Evolutionary conservation across 306 rosid species (phyloP).

Genomic region (Biancaea sappan): DNA sequence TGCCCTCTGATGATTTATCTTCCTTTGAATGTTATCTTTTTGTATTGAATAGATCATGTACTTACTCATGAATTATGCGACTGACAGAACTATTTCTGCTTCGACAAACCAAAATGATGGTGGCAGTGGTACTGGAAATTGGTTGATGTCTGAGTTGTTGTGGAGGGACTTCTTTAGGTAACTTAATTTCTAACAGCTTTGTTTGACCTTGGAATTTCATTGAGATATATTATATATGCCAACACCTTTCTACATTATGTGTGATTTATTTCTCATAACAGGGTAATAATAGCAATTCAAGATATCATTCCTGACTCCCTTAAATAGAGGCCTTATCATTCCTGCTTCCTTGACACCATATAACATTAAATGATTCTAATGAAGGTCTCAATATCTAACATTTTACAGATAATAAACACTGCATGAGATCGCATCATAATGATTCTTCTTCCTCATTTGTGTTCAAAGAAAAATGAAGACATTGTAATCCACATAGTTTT

Average conservation of each 20-base stretch:
- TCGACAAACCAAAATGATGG: conserved; percentile 58
- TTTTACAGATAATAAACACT: background rate
- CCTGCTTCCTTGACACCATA: background rate
- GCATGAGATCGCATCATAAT: background rate
- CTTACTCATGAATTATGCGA: conserved; percentile 29
- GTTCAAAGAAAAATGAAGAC: background rate
- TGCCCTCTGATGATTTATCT: conserved; percentile 8
- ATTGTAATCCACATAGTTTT: background rate
- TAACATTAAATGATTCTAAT: background rate
- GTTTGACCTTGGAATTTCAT: conserved; percentile 1
- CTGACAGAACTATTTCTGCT: conserved; percentile 55
- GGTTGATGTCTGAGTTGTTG: conserved; percentile 89
- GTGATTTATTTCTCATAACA: background rate
- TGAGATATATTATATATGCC: background rate
- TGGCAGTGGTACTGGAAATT: conserved; percentile 67
- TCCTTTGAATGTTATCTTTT: conserved; percentile 21
- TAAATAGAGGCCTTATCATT: background rate
- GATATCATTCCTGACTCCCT: background rate
- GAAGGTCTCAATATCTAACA: background rate
- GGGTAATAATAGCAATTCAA: background rate
- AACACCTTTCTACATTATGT: background rate
- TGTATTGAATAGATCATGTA: background rate
- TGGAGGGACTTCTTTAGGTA: conserved; percentile 99
- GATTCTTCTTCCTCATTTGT: background rate
- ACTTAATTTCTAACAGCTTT: conserved; percentile 21